Base-by-base conservation (phyloP, 495 filamentous ascomycete species). In the Tuber borchii region DNA sequence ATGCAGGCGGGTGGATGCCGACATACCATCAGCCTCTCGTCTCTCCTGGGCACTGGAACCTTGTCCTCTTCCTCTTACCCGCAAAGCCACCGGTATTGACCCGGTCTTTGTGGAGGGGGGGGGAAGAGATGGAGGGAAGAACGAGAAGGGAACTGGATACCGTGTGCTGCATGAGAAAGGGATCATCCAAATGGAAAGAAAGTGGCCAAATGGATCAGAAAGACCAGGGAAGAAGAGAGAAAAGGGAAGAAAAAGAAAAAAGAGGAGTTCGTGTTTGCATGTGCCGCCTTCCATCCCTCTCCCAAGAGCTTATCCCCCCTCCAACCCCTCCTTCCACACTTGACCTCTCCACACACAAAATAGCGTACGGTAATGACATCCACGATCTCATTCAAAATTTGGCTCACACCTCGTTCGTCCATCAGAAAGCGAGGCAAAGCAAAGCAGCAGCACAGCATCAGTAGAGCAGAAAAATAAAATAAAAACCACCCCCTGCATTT, bases 401-500 rank as follows among this genome's bases (percentile, higher is more conserved):
- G 56, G 56, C 56, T 65, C 56, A 4, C 48, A n/a, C 48, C 48
- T 56, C 22, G n/a, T 65, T 65, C 56, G 56, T 65, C 56, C 56
- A 65, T 65, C 56, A 65, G 56, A 65, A 65, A 14, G n/a, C n/a
- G n/a, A 65, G 56, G n/a, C 56, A 65, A 26, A 31, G 56, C 56
- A 65, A 31, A 65, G 26, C 56, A 61, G 51, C n/a, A 31, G 26
- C 48, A 56, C 48, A 56, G 48, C 48, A 56, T 56, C 48, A 56
- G 48, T 26, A 10, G 10, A 56, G 48, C n/a, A 65, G n/a, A 65
- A 65, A 65, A 65, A 65, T 65, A 31, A 65, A 65, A 65, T 65
- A 65, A 17, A 65, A 31, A 1, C 3, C 56, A 65, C 56, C 78
- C 78, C 78, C 78, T 79, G 78, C 78, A 79, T 79, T 77, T 69